phyloP scores from a whole-genome alignment of 2,329 filamentous ascomycete species.

The Exophiala dermatitidis region DNA sequence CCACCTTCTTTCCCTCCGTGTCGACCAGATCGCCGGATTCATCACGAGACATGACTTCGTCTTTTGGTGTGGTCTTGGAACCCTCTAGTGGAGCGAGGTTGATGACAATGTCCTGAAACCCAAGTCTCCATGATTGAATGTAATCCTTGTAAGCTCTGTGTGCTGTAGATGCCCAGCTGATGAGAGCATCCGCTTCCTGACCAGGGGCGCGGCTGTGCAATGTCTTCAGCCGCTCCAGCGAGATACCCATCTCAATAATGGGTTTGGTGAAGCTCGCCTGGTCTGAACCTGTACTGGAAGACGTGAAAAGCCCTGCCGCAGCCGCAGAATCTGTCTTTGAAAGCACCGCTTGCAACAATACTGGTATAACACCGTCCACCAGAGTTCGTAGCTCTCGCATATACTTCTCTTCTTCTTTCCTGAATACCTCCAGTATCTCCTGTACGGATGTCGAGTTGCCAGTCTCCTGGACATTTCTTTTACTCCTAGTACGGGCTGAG shows the following conservation, averaged over 20 bases:
- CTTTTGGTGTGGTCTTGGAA: constrained; percentile 31
- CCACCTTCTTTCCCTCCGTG: constrained; percentile 77
- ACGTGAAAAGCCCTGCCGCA: constrained; percentile 61
- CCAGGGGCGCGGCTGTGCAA: constrained; percentile 74
- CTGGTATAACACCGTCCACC: constrained; percentile 90
- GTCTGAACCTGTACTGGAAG: constrained; percentile 46
- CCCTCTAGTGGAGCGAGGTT: constrained; percentile 76
- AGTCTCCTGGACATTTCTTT: constrained; percentile 57
- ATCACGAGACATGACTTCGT: constrained; percentile 51
- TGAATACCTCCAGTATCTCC: constrained; percentile 72
- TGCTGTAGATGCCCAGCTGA: constrained; percentile 73
- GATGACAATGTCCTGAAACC: constrained; percentile 89
- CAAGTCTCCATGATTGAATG: constrained; percentile 78
- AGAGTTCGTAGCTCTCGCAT: constrained; percentile 84
- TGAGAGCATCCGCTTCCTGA: constrained; percentile 61
- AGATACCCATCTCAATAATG: constrained; percentile 89
- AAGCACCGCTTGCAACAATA: constrained; percentile 77
- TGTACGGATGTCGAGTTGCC: constrained; percentile 56
- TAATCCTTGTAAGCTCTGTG: constrained; percentile 78
- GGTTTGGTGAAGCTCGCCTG: constrained; percentile 67
- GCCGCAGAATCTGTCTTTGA: constrained; percentile 60
- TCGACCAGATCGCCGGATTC: constrained; percentile 57
- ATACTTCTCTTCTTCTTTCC: constrained; percentile 78
- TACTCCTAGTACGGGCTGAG: constrained; percentile 59
- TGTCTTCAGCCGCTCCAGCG: constrained; percentile 73